A percentile compares a stretch with the other conserved stretches of the same genome.
Conservation (phyloP, 2,329 filamentous ascomycete genomes). For the Botryotinia convoluta region DNA sequence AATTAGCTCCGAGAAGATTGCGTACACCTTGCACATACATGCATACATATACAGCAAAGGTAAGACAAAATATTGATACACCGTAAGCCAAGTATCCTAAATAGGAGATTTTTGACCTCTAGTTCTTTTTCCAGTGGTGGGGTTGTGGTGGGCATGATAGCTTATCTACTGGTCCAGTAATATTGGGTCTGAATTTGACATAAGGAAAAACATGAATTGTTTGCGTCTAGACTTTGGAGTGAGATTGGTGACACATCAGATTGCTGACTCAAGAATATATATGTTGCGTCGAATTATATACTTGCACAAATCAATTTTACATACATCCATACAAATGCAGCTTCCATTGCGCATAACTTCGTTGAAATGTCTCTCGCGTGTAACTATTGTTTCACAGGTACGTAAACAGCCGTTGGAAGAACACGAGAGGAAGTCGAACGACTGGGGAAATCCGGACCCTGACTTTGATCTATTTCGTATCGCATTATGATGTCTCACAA, state of each 20-base stretch:
- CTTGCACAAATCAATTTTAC: background rate
- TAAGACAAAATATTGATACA: background rate
- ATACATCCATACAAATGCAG: background rate
- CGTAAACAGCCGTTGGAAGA: background rate
- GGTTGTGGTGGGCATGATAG: background rate
- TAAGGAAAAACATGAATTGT: background rate
- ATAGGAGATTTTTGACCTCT: background rate
- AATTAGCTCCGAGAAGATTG: background rate
- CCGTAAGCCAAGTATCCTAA: background rate
- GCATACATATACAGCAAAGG: background rate
- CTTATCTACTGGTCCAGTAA: background rate
- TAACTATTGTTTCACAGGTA: background rate
- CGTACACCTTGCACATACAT: background rate
- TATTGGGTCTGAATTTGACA: background rate
- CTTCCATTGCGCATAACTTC: background rate
- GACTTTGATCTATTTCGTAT: background rate
- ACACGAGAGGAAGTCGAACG: background rate
- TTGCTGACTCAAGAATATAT: background rate
- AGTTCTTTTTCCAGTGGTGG: background rate
- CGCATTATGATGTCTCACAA: background rate
- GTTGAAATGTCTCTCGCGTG: background rate
- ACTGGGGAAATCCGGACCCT: slow-evolving; percentile 4
- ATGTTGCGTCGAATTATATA: background rate
- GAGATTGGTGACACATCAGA: background rate
- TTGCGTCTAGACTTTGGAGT: background rate